Base-by-base conservation (phyloP, 1,284 basidiomycete species). In the Ceraceosorus guamensis region DNA sequence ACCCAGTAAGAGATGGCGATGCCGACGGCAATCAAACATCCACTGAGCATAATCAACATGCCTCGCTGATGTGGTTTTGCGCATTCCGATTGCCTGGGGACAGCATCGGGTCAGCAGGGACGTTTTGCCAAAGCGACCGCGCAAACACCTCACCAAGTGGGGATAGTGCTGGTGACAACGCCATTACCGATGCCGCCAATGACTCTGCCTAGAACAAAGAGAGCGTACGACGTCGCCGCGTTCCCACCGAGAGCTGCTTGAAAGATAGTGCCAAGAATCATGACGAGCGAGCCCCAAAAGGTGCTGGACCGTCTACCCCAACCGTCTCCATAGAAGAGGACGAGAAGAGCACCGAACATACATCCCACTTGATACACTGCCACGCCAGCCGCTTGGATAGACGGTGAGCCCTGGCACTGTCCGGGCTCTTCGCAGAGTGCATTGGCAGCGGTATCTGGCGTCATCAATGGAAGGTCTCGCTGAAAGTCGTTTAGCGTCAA, bases 1-100 rank as follows among this genome's bases (percentile, higher is more conserved):
- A 75, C 63, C 71, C 68, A 72, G 59, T 73, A 75, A 14, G 66
- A 37, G 14, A 56, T 56, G 39, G 48, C 53, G 33, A 56, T 56
- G 33, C 59, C 59, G 11, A 57, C 57, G 7, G 59, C 68, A 37
- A 71, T 75, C 55, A 75, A 64, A 14, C 68, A 63, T 48, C 72
- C 72, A 45, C 72, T 71, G 34, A 75, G 58, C 69, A 75, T 73
- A 55, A 75, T 70, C 5, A 75, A 64, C 65, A 70, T 70, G 24
- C 72, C 72, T 53, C 72, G 65, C 50, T 62, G 66, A 56, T 75
- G 71, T 16, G 72, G 70, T 3, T 68, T 69, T 10, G 71, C 69
- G 55, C 69, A 71, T 48, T 75, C 72, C 39, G 56, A 58, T 53
- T 75, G 72, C 72, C 72, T 24, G 24, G 24, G 1, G 3, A 24